phyloP scores from a whole-genome alignment of 2,329 filamentous ascomycete species.

The Metarhizium anisopliae region DNA sequence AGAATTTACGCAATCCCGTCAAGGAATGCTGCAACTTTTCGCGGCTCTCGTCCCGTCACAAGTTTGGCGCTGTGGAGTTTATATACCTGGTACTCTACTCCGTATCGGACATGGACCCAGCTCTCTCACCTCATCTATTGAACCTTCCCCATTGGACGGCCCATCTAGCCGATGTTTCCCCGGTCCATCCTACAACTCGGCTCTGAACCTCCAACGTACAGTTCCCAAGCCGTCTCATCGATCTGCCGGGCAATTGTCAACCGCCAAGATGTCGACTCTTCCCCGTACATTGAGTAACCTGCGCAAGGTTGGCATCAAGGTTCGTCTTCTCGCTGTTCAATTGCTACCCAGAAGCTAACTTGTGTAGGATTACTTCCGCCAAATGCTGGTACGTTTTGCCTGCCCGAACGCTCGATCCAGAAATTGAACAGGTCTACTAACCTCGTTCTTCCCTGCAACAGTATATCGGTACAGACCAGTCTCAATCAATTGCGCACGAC shows the following conservation, averaged over 20 bases:
- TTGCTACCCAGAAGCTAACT: constrained; percentile 4
- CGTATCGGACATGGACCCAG: neutral
- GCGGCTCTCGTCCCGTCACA: neutral
- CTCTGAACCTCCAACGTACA: constrained; percentile 8
- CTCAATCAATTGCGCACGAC: neutral
- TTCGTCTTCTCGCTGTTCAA: constrained; percentile 26
- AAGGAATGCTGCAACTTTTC: neutral
- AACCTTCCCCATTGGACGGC: neutral
- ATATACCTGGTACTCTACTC: neutral
- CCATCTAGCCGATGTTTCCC: constrained; percentile 20
- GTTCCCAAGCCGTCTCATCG: constrained; percentile 5
- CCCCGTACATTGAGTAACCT: constrained; percentile 79
- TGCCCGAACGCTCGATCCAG: constrained; percentile 8
- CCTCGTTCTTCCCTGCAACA: constrained; percentile 18
- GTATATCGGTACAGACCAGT: constrained; percentile 43
- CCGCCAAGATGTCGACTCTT: constrained; percentile 76
- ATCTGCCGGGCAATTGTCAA: constrained; percentile 9
- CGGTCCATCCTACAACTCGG: constrained; percentile 9
- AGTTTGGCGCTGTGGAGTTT: neutral
- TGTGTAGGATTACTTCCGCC: constrained; percentile 74
- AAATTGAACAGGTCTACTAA: neutral
- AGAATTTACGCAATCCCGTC: neutral
- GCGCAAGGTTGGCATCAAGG: constrained; percentile 82
- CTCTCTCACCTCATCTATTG: too few species aligned
- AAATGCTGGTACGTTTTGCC: constrained; percentile 72